Evolutionary conservation across 2,329 filamentous ascomycete genomes (phyloP), one percentile per base, ranked within the genome.

Genomic region (Pseudohalonectria lignicola): DNA sequence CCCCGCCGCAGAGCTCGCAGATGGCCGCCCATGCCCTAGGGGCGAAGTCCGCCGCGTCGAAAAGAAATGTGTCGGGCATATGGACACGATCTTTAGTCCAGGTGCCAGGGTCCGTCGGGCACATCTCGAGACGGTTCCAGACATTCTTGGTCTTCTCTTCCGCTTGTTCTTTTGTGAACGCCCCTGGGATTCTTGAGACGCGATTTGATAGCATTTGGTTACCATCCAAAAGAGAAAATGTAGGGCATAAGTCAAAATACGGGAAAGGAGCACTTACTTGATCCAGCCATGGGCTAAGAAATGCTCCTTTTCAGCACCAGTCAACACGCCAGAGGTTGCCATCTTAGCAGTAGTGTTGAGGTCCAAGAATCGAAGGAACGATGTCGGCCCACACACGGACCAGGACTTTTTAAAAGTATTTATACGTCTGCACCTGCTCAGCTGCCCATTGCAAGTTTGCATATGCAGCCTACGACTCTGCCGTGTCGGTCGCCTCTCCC

Each of bases 11-110:
- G 9, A 84, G 66, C 53, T 79, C 71, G 53, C 72, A 76, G 43
- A 83, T 81, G 15, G 76, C 77, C 0, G 64, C 59, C 78, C 78
- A 84, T 3, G 76, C 79, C 43, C 70, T 71, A 0, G 80, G 79
- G 0, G 79, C 74, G 46, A 83, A 76, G 0, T 59, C 57, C 2
- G 64, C 57, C 31, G 70, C 67, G 41, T 67, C 57, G 42, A 78
- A 74, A 20, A 13, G 32, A 18, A 20, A 20, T 23, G 58, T 53
- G n/a, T 59, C 61, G 0, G 76, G 76, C 78, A 84, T 82, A 59
- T 82, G 75, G 39, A 64, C 74, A 33, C 74, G 66, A 46, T 73
- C 67, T 2, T 59, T 60, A n/a, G 62, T 66, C 79, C 80, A 84
- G 23, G 79, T 84, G 2, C 66, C 63, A 51, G 73, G 74, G 55